Percentiles rank a stretch among this genome's conserved stretches.
phyloP scores from a whole-genome alignment of 2,329 filamentous ascomycete species.

The Curvularia spicifera region DNA sequence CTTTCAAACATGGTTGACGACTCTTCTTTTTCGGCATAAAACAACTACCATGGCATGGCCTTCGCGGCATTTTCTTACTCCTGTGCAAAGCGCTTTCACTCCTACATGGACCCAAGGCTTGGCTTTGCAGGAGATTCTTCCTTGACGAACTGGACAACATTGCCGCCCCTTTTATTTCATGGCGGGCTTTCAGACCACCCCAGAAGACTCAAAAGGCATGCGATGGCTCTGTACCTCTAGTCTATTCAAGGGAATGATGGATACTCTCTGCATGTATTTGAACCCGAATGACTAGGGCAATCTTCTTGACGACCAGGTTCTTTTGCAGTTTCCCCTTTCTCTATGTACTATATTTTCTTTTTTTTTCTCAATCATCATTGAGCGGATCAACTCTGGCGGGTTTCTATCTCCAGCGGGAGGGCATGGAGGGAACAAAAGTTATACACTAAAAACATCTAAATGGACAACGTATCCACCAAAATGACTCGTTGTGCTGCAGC shows the following conservation, averaged over 20 bases:
- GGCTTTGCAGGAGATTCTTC: slow-evolving; percentile 7
- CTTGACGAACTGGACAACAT: not conserved
- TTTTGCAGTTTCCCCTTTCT: not conserved
- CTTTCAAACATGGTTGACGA: slow-evolving; percentile 13
- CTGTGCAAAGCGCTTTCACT: slow-evolving; percentile 4
- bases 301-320: not conserved
- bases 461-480: too few relatives aligned
- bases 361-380: not conserved
- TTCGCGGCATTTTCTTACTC: slow-evolving; percentile 6
- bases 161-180: not conserved
- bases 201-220: not conserved
- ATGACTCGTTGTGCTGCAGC: too few relatives aligned
- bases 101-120: slow-evolving; percentile 4
- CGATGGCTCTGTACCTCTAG: not conserved
- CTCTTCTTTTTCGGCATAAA: slow-evolving; percentile 2
- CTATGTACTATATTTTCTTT: not conserved
- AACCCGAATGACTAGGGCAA: not conserved
- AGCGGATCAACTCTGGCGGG: too few relatives aligned
- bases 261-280: not conserved
- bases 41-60: slow-evolving; percentile 11
- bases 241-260: not conserved
- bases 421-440: too few relatives aligned
- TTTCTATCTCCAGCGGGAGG: too few relatives aligned
- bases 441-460: too few relatives aligned
- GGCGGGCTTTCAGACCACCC: not conserved